Percentiles rank a stretch among this genome's conserved stretches.
phyloP scores from a whole-genome alignment of 1,284 basidiomycete genomes.

The Ceratobasidium papillatum region DNA sequence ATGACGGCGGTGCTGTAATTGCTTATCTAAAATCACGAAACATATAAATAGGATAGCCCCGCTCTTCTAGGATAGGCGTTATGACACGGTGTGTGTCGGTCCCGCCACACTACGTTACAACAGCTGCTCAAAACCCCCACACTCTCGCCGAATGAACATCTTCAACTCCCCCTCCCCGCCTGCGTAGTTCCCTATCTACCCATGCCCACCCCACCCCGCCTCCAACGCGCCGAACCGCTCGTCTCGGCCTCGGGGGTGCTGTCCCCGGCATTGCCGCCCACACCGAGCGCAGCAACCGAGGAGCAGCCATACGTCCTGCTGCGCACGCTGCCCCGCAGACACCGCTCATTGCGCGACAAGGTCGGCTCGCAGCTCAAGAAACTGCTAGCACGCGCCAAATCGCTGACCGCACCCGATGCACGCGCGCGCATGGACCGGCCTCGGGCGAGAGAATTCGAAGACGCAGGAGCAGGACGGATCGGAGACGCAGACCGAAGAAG shows the following conservation, averaged over 20 bases:
- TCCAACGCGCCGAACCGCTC: constrained; percentile 30
- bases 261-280: not conserved
- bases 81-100: constrained; percentile 4
- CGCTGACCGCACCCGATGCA: not conserved
- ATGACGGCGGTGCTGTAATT: not conserved
- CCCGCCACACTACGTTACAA: not conserved
- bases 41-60: constrained; percentile 9
- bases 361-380: constrained; percentile 10
- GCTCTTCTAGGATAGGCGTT: not conserved
- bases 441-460: constrained; percentile 10
- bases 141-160: not conserved
- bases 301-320: constrained; percentile 6
- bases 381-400: constrained; percentile 24
- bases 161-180: not conserved
- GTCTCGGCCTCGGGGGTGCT: constrained; percentile 7
- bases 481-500: not conserved
- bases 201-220: not conserved
- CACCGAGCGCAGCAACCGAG: not conserved
- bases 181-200: not conserved
- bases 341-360: constrained; percentile 28
- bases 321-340: not conserved
- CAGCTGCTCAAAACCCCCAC: constrained; percentile 8
- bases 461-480: not conserved
- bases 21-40: constrained; percentile 12
- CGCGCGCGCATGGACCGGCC: not conserved